Percentiles rank a stretch among this genome's conserved stretches.
phyloP scores from a whole-genome alignment of 2,329 filamentous ascomycete species.

The Aspergillus novofumigatus region DNA sequence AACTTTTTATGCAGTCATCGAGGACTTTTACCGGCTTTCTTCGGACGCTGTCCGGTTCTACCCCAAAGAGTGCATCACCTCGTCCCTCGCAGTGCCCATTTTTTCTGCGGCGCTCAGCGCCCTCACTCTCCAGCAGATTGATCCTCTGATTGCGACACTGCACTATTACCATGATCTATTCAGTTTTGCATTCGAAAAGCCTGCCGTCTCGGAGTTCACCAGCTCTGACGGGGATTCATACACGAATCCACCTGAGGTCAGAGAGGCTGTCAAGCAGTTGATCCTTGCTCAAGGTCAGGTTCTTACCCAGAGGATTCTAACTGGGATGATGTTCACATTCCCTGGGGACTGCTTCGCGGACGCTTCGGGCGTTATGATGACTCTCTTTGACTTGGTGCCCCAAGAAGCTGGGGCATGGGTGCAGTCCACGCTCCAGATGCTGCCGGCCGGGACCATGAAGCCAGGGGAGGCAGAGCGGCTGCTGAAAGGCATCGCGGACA shows the following conservation, averaged over 20 bases:
- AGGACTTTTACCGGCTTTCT: constrained; percentile 92
- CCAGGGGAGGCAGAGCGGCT: constrained; percentile 76
- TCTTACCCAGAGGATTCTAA: constrained; percentile 83
- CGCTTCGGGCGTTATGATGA: constrained; percentile 85
- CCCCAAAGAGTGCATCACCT: constrained; percentile 75
- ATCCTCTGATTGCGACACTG: constrained; percentile 83
- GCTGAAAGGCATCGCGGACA: constrained; percentile 74
- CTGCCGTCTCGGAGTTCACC: constrained; percentile 53
- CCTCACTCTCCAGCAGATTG: constrained; percentile 82
- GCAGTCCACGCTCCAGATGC: constrained; percentile 73
- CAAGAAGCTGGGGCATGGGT: constrained; percentile 77
- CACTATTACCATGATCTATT: constrained; percentile 91
- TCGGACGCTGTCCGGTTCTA: constrained; percentile 93
- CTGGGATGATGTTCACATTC: constrained; percentile 99
- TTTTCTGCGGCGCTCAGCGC: constrained; percentile 84
- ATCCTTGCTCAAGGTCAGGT: constrained; percentile 67
- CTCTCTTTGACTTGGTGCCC: constrained; percentile 82
- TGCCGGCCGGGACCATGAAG: constrained; percentile 78
- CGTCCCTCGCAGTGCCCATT: constrained; percentile 72
- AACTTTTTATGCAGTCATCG: constrained; percentile 59
- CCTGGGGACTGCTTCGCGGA: constrained; percentile 93
- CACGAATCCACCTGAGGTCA: constrained; percentile 66
- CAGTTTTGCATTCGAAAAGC: constrained; percentile 76
- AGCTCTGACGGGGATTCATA: constrained; percentile 57
- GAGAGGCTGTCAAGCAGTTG: constrained; percentile 67